Evolutionary conservation across 306 rosid genomes (phyloP).

Genomic region (Castanea crenata): DNA sequence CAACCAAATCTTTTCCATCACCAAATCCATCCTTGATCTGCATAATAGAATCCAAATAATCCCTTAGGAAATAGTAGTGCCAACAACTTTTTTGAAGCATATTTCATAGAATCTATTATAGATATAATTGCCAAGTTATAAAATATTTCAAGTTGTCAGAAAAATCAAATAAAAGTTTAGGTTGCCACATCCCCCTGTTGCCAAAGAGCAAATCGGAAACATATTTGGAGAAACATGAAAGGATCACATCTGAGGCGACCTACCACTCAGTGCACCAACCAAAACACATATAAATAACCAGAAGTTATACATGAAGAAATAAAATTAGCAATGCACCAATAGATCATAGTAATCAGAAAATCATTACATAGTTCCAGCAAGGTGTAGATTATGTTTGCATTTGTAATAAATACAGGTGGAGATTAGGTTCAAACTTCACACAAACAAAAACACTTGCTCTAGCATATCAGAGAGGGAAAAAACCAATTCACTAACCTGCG

Average conservation of each 20-base stretch:
- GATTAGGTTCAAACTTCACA: neutral
- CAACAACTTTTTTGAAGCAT: neutral
- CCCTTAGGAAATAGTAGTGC: neutral
- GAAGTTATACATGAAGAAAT: neutral
- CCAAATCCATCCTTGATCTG: slow-evolving; percentile 94
- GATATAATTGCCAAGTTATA: no score
- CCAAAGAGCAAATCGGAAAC: neutral
- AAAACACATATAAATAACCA: neutral
- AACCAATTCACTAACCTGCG: slow-evolving; percentile 54
- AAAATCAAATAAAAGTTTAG: neutral
- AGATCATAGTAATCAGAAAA: neutral
- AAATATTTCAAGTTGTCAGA: neutral
- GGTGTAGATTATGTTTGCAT: neutral
- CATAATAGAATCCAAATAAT: slow-evolving; percentile 5
- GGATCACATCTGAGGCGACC: neutral
- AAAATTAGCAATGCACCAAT: neutral
- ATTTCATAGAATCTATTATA: neutral
- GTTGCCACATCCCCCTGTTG: neutral
- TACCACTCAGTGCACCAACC: neutral
- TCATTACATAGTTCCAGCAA: neutral
- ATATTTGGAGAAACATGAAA: neutral
- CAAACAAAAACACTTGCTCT: neutral
- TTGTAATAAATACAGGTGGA: neutral
- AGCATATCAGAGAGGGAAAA: neutral
- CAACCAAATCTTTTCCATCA: slow-evolving; percentile 89